phyloP scores from a whole-genome alignment of 2,329 filamentous ascomycete genomes.

The Meredithiella fracta region DNA sequence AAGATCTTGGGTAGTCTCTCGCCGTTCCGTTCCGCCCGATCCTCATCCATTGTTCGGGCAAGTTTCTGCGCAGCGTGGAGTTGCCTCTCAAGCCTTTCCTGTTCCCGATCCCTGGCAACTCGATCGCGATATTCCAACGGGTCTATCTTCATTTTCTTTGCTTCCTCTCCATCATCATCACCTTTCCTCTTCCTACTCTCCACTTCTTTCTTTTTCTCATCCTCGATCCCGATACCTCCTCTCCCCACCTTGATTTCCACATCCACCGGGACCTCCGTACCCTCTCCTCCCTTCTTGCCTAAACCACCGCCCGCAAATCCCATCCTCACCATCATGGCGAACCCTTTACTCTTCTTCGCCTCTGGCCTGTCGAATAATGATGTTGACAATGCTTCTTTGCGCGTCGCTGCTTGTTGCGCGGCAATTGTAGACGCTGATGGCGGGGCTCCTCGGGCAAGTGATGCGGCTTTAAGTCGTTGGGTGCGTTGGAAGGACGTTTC shows the following conservation, averaged over 20 bases:
- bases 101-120: conserved; percentile 53
- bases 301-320: conserved; percentile 70
- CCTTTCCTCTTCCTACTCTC: conserved; percentile 24
- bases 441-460: conserved; percentile 47
- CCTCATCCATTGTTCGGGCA: conserved; percentile 57
- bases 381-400: conserved; percentile 61
- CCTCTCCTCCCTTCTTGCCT: conserved; percentile 35
- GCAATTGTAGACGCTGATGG: conserved; percentile 74
- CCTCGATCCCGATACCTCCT: conserved; percentile 69
- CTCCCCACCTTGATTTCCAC: conserved; percentile 63
- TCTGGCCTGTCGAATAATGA: conserved; percentile 46
- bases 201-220: conserved; percentile 62
- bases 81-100: conserved; percentile 49
- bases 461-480: conserved; percentile 40
- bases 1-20: conserved; percentile 6
- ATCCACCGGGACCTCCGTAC: conserved; percentile 48
- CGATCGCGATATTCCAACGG: conserved; percentile 59
- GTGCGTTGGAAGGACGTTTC: conserved; percentile 40
- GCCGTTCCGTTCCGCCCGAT: conserved; percentile 20
- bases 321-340: conserved; percentile 94
- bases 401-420: conserved; percentile 52
- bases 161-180: conserved; percentile 49
- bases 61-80: conserved; percentile 67
- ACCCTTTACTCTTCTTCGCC: conserved; percentile 60
- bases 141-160: conserved; percentile 26